A percentile compares a stretch with the other conserved stretches of the same genome.
phyloP scores from a whole-genome alignment of 257 asterid species.

The Fraxinus excelsior region DNA sequence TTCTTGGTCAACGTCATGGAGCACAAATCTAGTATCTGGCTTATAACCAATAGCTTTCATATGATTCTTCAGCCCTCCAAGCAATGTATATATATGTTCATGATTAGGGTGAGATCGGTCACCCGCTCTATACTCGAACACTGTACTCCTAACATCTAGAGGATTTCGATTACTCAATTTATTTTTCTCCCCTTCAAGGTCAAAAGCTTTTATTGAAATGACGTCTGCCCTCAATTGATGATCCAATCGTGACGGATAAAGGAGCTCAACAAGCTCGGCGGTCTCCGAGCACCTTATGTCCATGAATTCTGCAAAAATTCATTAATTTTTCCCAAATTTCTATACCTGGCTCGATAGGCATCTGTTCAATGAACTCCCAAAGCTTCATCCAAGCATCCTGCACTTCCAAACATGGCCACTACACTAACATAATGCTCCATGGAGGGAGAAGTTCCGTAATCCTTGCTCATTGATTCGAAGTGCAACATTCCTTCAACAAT shows the following conservation, averaged over 20 bases:
- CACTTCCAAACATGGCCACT: constrained; percentile 70
- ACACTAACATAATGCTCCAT: constrained; percentile 68
- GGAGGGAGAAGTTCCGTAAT: constrained; percentile 59
- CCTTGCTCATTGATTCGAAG: constrained; percentile 69
- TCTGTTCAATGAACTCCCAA: constrained; percentile 68
- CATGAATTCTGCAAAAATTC: constrained; percentile 72
- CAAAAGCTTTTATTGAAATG: constrained; percentile 57
- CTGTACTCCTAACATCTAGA: constrained; percentile 55
- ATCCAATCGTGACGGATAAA: constrained; percentile 57
- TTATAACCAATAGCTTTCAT: constrained; percentile 80
- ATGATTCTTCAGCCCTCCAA: constrained; percentile 66
- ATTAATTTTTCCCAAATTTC: constrained; percentile 72
- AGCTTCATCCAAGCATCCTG: constrained; percentile 80
- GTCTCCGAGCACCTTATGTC: constrained; percentile 71
- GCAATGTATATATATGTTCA: constrained; percentile 56
- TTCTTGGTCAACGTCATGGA: constrained; percentile 86
- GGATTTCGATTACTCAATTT: constrained; percentile 49
- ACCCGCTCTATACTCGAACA: constrained; percentile 79
- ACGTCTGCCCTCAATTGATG: constrained; percentile 70
- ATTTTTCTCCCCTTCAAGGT: constrained; percentile 45
- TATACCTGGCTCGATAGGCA: constrained; percentile 58
- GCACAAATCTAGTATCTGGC: constrained; percentile 72
- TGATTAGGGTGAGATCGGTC: constrained; percentile 77
- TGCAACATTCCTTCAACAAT: constrained; percentile 70
- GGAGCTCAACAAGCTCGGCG: constrained; percentile 59